Base-by-base conservation (phyloP, 2,329 filamentous ascomycete species). In the Ophiostoma quercus region DNA sequence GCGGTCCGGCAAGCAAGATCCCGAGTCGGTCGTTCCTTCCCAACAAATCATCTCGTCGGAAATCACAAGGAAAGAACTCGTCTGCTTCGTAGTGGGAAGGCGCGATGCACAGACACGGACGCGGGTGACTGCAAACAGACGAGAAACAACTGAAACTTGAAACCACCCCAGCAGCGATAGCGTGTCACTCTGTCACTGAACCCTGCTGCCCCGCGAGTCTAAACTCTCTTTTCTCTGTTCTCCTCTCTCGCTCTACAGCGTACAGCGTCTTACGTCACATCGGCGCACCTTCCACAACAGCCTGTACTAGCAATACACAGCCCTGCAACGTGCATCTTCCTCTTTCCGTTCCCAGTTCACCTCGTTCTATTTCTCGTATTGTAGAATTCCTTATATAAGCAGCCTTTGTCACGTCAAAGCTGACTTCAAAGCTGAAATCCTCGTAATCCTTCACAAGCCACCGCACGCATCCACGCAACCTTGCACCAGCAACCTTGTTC, bases 381-480 rank as follows among this genome's bases (percentile, higher is more conserved):
- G 19, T 47, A 6, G 34, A 34, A 8, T 47, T 47, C 19, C 43
- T 47, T 57, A 57, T 57, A 57, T 57, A 57, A 57, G 51, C 51
- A 57, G 51, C 51, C 51, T 16, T 57, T n/a, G 51, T 57, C 51
- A 57, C 16, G 6, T n/a, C n/a, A 9, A 22, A 29, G 34, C 34
- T 34, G 34, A 34, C 34, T 29, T 5, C n/a, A 57, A 29, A 62
- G 57, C 57, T 62, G 25, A 62, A 29, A 32, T 62, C 57, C 25
- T 62, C 57, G 57, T 62, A 62, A 62, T 32, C 25, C n/a, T 32
- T 57, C 51, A 32, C 57, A 62, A 62, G 57, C 57, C 57, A 62
- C 57, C 57, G 11, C 51, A 57, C 11, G 43, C 43, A 47, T 19
- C 43, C 5, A 47, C 19, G 16, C n/a, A 57, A 25, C 51, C 51